Percentiles rank a stretch among this genome's conserved stretches.
These are phyloP conservation scores for Postia placenta DNA, from an alignment of 768 basidiomycete genomes.

Conservation along the genomic window DNA sequence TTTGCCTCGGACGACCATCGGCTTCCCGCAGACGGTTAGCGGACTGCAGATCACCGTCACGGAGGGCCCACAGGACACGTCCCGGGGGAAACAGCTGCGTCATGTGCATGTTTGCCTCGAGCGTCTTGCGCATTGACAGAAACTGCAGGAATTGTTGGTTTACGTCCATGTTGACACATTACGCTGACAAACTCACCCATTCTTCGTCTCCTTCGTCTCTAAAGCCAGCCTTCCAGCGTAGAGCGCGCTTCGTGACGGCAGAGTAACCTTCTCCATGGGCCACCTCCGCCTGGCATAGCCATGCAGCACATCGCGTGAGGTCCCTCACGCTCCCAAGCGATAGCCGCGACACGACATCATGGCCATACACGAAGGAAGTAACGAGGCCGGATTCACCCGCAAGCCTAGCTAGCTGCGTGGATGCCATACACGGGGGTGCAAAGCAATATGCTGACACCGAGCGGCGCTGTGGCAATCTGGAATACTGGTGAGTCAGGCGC, in stretches of 20 bases:
- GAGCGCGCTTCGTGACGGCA: constrained; percentile 40
- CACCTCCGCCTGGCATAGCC: constrained; percentile 71
- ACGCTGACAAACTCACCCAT: constrained; percentile 34
- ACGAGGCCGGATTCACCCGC: constrained; percentile 57
- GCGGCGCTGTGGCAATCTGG: constrained; percentile 63
- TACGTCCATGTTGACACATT: not conserved
- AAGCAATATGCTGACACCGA: constrained; percentile 73
- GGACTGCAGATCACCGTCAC: constrained; percentile 63
- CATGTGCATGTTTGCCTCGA: constrained; percentile 79
- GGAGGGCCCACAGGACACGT: constrained; percentile 72
- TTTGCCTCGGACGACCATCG: constrained; percentile 31
- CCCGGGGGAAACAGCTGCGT: constrained; percentile 72
- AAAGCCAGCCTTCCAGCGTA: constrained; percentile 56
- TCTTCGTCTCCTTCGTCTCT: constrained; percentile 48
- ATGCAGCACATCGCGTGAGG: constrained; percentile 64
- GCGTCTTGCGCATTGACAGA: constrained; percentile 71
- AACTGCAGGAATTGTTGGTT: constrained; percentile 39
- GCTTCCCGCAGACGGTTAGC: constrained; percentile 33
- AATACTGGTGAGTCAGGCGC: constrained; percentile 60
- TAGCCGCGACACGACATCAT: constrained; percentile 74
- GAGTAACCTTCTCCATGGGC: constrained; percentile 34
- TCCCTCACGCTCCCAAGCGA: constrained; percentile 76
- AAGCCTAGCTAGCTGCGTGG: constrained; percentile 52
- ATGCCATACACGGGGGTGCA: constrained; percentile 72
- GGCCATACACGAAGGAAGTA: constrained; percentile 75